phyloP scores from a whole-genome alignment of 768 basidiomycete genomes.

The Trametes punicea region DNA sequence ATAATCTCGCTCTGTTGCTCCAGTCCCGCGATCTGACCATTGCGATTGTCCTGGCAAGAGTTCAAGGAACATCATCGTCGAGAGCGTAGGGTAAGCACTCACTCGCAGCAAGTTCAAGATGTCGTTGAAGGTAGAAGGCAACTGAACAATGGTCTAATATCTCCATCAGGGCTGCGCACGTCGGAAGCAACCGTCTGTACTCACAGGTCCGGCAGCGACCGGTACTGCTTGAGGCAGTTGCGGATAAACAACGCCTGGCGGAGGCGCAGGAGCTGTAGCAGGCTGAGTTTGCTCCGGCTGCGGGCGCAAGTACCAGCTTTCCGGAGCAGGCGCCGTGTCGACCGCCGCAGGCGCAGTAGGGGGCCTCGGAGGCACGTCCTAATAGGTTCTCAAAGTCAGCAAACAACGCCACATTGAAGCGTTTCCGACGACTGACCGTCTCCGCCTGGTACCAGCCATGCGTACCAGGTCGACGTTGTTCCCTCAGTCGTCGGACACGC shows the following conservation, averaged over 20 bases:
- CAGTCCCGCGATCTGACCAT: constrained; percentile 69
- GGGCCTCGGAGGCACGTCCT: constrained; percentile 3
- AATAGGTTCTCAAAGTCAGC: neutral
- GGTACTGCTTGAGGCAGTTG: constrained; percentile 3
- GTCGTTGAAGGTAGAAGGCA: constrained; percentile 62
- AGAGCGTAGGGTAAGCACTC: constrained; percentile 21
- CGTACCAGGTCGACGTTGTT: constrained; percentile 14
- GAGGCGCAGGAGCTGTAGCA: neutral
- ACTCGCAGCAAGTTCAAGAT: constrained; percentile 69
- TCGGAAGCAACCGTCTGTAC: constrained; percentile 24
- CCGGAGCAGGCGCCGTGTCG: neutral
- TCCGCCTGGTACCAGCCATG: constrained; percentile 14
- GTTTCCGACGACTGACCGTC: constrained; percentile 4
- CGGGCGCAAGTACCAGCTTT: neutral
- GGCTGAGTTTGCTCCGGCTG: neutral
- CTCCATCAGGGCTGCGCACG: neutral
- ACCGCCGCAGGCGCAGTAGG: constrained; percentile 1
- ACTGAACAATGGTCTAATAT: constrained; percentile 53
- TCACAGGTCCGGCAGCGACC: constrained; percentile 45
- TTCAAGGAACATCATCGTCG: neutral
- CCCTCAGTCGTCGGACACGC: constrained; percentile 14
- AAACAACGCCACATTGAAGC: neutral
- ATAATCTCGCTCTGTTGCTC: constrained; percentile 79
- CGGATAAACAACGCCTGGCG: constrained; percentile 6
- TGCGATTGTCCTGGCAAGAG: constrained; percentile 62